phyloP scores from a whole-genome alignment of 768 basidiomycete genomes.

The Boletus edulis region DNA sequence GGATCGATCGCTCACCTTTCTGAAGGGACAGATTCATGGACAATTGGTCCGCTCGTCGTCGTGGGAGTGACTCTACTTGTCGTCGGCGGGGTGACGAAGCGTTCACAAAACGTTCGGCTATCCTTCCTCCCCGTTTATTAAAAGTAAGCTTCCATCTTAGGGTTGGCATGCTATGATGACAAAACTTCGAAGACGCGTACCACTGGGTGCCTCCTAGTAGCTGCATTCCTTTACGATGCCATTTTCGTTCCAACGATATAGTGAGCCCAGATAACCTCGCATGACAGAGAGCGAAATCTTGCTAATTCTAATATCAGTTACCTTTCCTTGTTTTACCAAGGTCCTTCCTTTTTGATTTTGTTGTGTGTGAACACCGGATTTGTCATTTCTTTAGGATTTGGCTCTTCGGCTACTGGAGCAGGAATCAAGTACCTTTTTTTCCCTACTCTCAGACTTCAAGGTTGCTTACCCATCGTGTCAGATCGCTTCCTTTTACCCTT shows the following conservation, averaged over 20 bases:
- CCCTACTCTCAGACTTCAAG: background rate
- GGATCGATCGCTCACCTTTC: background rate
- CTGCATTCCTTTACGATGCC: slow-evolving; percentile 58
- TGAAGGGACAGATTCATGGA: slow-evolving; percentile 53
- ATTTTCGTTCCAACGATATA: slow-evolving; percentile 51
- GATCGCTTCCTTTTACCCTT: slow-evolving; percentile 73
- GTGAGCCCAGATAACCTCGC: slow-evolving; percentile 6
- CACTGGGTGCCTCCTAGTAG: slow-evolving; percentile 56
- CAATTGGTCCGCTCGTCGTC: slow-evolving; percentile 52
- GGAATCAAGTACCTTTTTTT: slow-evolving; percentile 59
- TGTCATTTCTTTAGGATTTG: slow-evolving; percentile 41
- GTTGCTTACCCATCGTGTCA: slow-evolving; percentile 21
- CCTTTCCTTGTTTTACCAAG: slow-evolving; percentile 74
- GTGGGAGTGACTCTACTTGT: slow-evolving; percentile 55
- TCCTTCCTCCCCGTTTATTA: slow-evolving; percentile 74
- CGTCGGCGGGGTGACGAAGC: slow-evolving; percentile 50
- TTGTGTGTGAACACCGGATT: background rate
- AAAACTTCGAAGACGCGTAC: slow-evolving; percentile 56
- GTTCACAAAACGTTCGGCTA: slow-evolving; percentile 61
- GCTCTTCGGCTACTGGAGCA: slow-evolving; percentile 68
- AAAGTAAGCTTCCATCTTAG: slow-evolving; percentile 39
- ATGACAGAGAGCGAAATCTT: no score
- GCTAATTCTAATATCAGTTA: slow-evolving; percentile 36
- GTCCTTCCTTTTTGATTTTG: background rate
- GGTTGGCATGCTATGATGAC: background rate